Percentiles rank a stretch among this genome's conserved stretches.
These are phyloP conservation scores for Candida tropicalis DNA, from an alignment of 1,139 yeast genomes.

Conservation along the genomic window DNA sequence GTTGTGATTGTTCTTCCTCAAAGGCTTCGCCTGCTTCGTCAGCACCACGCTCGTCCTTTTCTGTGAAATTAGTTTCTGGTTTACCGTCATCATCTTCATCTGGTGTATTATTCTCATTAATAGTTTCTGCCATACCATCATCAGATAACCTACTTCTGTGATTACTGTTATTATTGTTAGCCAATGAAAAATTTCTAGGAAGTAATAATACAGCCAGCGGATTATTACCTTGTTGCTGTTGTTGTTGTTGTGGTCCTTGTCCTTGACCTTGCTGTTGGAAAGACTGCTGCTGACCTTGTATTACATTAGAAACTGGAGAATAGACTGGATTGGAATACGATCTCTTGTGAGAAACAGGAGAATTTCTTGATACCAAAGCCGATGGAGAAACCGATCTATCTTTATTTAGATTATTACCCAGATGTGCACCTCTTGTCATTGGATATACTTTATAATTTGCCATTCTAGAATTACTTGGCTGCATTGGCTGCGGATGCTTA, in stretches of 20 bases:
- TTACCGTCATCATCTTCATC: conserved; percentile 24
- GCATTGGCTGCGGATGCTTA: conserved; percentile 14
- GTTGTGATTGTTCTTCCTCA: background rate
- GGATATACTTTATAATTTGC: conserved; percentile 9
- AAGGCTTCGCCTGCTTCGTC: background rate
- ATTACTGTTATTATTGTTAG: conserved; percentile 12
- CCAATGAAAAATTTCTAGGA: conserved; percentile 48
- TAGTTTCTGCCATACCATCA: background rate
- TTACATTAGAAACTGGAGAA: conserved; percentile 23
- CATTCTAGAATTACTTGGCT: conserved; percentile 12
- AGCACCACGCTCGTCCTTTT: background rate
- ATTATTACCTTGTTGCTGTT: conserved; percentile 12
- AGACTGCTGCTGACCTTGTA: conserved; percentile 12
- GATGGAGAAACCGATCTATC: conserved; percentile 38
- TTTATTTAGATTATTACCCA: conserved; percentile 18
- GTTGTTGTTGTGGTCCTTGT: conserved; percentile 20
- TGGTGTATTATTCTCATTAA: conserved; percentile 20
- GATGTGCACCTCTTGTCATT: conserved; percentile 15
- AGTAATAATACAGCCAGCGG: conserved; percentile 42
- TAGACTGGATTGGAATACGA: conserved; percentile 40
- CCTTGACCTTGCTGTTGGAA: conserved; percentile 10
- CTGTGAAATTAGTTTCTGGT: background rate
- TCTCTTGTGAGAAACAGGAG: conserved; percentile 29
- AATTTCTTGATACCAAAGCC: conserved; percentile 9
- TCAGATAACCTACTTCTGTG: conserved; percentile 1